Conservation (phyloP, 257 asterid genomes). For the Solanum medicagineum region DNA sequence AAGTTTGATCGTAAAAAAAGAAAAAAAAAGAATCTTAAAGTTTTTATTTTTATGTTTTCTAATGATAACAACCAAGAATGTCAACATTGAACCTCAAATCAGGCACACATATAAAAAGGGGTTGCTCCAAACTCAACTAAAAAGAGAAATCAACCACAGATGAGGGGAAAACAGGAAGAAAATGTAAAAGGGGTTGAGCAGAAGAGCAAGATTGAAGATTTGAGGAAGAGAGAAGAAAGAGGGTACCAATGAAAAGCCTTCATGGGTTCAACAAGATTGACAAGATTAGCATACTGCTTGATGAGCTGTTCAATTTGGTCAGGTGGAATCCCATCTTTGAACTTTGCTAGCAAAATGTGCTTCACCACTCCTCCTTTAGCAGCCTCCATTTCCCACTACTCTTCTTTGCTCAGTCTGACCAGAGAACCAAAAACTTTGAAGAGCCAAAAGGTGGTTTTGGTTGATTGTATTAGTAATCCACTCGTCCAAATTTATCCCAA, state of each 20-base stretch:
- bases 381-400: not conserved
- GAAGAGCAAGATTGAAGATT: not conserved
- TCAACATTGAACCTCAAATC: not conserved
- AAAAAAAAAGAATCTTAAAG: no score
- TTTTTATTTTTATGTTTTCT: not conserved
- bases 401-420: not conserved
- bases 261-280: conserved; percentile 63
- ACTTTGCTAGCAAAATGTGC: conserved; percentile 62
- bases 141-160: not conserved
- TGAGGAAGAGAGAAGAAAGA: not conserved
- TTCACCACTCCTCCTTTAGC: conserved; percentile 41
- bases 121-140: not conserved
- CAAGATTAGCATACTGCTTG: conserved; percentile 62
- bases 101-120: not conserved
- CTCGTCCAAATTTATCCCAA: not conserved
- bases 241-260: conserved; percentile 52
- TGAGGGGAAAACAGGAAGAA: not conserved
- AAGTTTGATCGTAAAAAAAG: no score
- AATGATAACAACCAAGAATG: not conserved
- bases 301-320: conserved; percentile 41
- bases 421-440: not conserved
- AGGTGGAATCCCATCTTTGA: conserved; percentile 49
- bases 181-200: not conserved
- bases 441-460: not conserved
- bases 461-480: not conserved